A percentile compares a stretch with the other conserved stretches of the same genome.
phyloP scores from a whole-genome alignment of 2,329 filamentous ascomycete species.

The Alternaria arborescens region DNA sequence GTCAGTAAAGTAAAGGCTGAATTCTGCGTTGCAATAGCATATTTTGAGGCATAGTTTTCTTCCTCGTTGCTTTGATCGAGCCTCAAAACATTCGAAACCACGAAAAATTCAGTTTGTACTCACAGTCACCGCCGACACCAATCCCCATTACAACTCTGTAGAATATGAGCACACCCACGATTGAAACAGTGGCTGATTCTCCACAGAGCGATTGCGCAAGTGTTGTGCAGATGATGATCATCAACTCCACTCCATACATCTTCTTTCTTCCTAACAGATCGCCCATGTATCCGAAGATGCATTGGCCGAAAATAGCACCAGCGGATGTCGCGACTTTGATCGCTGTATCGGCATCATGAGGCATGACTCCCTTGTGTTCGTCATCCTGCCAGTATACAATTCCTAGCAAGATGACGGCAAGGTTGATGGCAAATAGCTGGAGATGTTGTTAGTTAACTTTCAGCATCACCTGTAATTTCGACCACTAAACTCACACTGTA shows the following conservation, averaged over 20 bases:
- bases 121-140: conserved; percentile 43
- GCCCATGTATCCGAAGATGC: conserved; percentile 73
- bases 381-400: conserved; percentile 74
- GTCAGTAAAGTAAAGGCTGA: conserved; percentile 1
- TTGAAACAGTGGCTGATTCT: conserved; percentile 44
- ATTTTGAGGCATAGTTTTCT: no score
- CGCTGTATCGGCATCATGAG: conserved; percentile 74
- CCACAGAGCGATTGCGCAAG: conserved; percentile 50
- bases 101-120: background rate
- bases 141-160: conserved; percentile 54
- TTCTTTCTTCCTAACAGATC: conserved; percentile 80
- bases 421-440: conserved; percentile 66
- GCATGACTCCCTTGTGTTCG: conserved; percentile 61
- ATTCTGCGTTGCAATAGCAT: background rate
- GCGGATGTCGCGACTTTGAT: conserved; percentile 87
- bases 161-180: conserved; percentile 52
- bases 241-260: conserved; percentile 73
- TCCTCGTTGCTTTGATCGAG: no score
- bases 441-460: conserved; percentile 12
- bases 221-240: conserved; percentile 53
- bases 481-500: conserved; percentile 57
- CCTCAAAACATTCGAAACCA: no score
- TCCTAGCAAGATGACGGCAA: conserved; percentile 71
- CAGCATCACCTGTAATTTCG: background rate
- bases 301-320: conserved; percentile 83